A percentile compares a stretch with the other conserved stretches of the same genome.
These are phyloP conservation scores for Odontarrhena argentea DNA, from an alignment of 345 rosid genomes.

Conservation along the genomic window DNA sequence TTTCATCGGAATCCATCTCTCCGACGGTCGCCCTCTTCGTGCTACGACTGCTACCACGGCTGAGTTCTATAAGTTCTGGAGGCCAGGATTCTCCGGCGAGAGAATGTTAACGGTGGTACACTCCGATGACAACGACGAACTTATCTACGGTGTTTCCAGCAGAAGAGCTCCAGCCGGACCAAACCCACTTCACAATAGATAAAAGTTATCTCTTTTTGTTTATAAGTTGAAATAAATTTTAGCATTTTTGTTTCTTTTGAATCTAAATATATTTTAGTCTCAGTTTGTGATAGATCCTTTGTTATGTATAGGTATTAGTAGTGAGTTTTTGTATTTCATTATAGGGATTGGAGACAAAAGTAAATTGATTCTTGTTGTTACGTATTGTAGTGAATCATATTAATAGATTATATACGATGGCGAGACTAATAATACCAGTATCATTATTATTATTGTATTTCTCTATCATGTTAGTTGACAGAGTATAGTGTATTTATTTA, in stretches of 20 bases:
- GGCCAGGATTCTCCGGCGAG: slow-evolving; percentile 3
- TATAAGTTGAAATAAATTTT: not conserved
- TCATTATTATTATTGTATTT: not conserved
- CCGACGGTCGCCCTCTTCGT: slow-evolving; percentile 5
- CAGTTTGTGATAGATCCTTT: not conserved
- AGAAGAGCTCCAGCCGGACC: slow-evolving; percentile 32
- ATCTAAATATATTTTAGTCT: not conserved
- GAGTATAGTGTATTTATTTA: not conserved
- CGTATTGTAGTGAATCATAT: not conserved
- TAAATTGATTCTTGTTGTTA: not conserved
- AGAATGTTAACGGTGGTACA: slow-evolving; percentile 18
- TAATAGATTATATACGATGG: not conserved
- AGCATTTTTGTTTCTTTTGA: not conserved
- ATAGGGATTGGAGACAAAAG: not conserved
- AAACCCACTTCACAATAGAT: slow-evolving; percentile 35
- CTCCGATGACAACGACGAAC: slow-evolving; percentile 13
- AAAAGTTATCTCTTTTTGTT: not conserved
- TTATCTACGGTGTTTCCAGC: slow-evolving; percentile 26
- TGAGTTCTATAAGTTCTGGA: slow-evolving; percentile 12
- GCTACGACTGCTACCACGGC: not conserved
- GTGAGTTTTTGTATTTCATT: not conserved
- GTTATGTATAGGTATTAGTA: not conserved
- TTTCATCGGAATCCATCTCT: slow-evolving; percentile 1
- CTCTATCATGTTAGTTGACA: slow-evolving; percentile 25
- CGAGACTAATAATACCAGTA: not conserved